Base-by-base conservation (phyloP, 164 flowering plant species). In the Magnolia officinalis region DNA sequence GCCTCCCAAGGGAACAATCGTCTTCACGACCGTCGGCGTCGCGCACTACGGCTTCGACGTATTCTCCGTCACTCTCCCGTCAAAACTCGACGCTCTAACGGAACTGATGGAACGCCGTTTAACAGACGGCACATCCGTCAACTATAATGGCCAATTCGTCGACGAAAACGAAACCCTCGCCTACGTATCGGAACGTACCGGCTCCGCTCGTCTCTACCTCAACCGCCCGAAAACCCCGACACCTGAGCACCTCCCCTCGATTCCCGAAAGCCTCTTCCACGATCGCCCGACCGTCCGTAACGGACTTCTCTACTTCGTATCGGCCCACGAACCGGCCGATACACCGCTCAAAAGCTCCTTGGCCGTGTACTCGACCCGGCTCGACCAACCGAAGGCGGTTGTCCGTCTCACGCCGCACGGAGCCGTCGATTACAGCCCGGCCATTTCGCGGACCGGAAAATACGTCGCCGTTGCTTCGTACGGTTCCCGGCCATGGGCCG, bases 401-500 rank as follows among this genome's bases (percentile, higher is more conserved):
- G 24, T 81, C 59, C 75, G 75, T 7, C 85, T 94, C 26, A 90
- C 92, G 16, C 98, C 97, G 1, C 13, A 2, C 7, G 94, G 86
- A 1, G 80, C 73, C 1, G 94, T 83, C 51, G 98, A 94, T 80
- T 94, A 81, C 82, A 91, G 97, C 63, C 97, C 98, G 0, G 87
- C 95, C 0, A 63, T 94, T 63, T 94, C 98, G 2, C 80, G 10
- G 37, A 68, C 87, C 0, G 97, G 95, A 0, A 78, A 87, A 24
- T 82, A 85, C 67, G 31, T 92, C 13, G 98, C 97, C n/a, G 97
- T 94, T 1, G 92, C 97, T 0, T 90, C 98, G 0, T 84, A 91
- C 66, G 96, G 95, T n/a, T 82, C 85, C 24, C 83, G 89, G 1
- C 82, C 84, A 6, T 94, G 98, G 98, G 51, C 72, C 1, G 95